These are phyloP conservation scores for Chaetomium cochliodes DNA, from an alignment of 495 filamentous ascomycete genomes.

Conservation along the genomic window DNA sequence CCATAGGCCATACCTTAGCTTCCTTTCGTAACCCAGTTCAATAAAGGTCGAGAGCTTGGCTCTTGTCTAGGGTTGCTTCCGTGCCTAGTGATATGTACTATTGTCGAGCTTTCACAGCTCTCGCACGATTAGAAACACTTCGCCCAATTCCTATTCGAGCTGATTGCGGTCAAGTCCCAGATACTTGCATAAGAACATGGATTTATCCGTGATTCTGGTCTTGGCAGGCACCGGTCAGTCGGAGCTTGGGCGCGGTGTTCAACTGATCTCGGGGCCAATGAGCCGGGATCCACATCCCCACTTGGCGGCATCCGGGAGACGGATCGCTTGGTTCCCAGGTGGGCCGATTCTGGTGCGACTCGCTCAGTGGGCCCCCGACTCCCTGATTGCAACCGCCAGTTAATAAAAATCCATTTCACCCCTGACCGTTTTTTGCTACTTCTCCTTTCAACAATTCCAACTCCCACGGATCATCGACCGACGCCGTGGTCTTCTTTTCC, in stretches of 20 bases:
- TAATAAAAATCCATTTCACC: constrained; percentile 32
- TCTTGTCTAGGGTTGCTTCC: no score
- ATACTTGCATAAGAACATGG: constrained; percentile 19
- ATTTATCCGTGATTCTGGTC: constrained; percentile 20
- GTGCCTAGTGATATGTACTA: no score
- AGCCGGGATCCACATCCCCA: constrained; percentile 8
- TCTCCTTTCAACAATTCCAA: constrained; percentile 17
- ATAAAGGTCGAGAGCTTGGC: no score
- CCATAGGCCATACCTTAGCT: no score
- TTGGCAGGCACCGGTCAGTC: constrained; percentile 30
- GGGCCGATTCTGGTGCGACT: constrained; percentile 37
- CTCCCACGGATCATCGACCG: constrained; percentile 19
- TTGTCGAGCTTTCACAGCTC: no score
- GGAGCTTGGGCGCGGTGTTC: constrained; percentile 16
- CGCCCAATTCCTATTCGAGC: not conserved
- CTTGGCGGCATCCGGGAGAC: constrained; percentile 33
- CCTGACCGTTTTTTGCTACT: constrained; percentile 16
- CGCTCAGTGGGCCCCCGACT: constrained; percentile 11
- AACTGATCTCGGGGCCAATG: constrained; percentile 22
- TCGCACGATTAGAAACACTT: not conserved
- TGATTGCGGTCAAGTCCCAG: not conserved
- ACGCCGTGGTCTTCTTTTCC: constrained; percentile 19
- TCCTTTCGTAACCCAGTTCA: no score
- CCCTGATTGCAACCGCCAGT: constrained; percentile 12
- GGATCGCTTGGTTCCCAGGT: constrained; percentile 29